Evolutionary conservation across 495 filamentous ascomycete species (phyloP), one percentile per base, ranked within the genome.

Genomic region (Neurospora sp.): DNA sequence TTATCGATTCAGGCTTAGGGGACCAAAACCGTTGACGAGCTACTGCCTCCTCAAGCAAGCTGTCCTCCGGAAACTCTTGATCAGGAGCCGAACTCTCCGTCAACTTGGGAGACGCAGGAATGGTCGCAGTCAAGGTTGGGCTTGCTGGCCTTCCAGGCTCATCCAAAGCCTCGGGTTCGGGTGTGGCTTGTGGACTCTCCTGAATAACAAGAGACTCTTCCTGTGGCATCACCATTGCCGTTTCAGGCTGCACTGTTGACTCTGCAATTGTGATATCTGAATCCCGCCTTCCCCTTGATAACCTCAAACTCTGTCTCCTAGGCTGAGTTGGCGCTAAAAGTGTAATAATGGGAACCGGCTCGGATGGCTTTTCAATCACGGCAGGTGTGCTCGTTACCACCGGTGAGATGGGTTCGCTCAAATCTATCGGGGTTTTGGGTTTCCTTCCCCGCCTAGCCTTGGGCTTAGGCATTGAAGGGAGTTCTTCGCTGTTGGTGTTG

Each of bases 391-490:
- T 18, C 54, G 27, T 66, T 35, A 8, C 27, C 54, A 16, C 54
- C 14, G 27, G 27, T 66, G 48, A 59, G 48, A 27, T 27, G 48
- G 2, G 3, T 27, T 14, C 5, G 48, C 48, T 23, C 11, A 35
- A 18, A 8, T 35, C 54, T 16, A 35, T 31, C 3, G 54, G 27
- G 4, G 54, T 66, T 35, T 18, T 35, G 31, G 54, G 54, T 37
- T 66, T 66, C 8, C 54, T 66, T 66, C 27, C 54, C 27, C 54
- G 54, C 27, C 27, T 66, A 37, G 54, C 14, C 14, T 35, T 66
- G 14, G 54, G 31, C 54, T 66, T 44, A 79, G 79, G 37, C 78
- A 81, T 66, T 79, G 75, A 69, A 81, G 37, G 31, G 40, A 69
- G 70, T 59, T 71, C 40, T 23, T 40, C 37, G 74, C 23, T 8